Conservation (phyloP, 768 basidiomycete genomes). For the Rhizopogon vinicolor region DNA sequence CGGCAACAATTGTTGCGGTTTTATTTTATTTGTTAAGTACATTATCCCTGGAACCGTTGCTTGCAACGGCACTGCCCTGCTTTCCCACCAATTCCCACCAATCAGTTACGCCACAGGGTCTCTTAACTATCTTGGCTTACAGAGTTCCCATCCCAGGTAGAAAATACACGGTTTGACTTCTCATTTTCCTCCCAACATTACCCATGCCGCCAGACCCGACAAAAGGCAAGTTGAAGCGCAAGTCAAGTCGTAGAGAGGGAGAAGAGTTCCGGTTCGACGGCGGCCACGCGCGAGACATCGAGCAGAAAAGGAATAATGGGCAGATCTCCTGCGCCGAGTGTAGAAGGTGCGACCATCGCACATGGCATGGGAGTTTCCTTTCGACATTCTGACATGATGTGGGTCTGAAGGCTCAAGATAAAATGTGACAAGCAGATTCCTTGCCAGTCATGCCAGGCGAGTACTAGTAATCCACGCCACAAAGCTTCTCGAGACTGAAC, state of each 20-base stretch:
- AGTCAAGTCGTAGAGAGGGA: conserved; percentile 42
- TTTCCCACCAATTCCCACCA: conserved; percentile 29
- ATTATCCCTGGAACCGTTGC: too few species aligned
- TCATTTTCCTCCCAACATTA: conserved; percentile 7
- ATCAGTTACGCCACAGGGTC: conserved; percentile 7
- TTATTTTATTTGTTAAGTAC: too few species aligned
- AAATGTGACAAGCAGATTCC: conserved; percentile 82
- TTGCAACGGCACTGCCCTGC: background rate
- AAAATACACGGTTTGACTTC: conserved; percentile 10
- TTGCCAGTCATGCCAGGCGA: conserved; percentile 70
- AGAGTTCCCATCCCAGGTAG: conserved; percentile 13
- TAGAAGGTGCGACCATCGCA: conserved; percentile 65
- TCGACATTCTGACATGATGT: conserved; percentile 18
- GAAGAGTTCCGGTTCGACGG: conserved; percentile 49
- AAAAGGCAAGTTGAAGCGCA: conserved; percentile 47
- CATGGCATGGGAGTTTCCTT: conserved; percentile 21
- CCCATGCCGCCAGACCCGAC: conserved; percentile 55
- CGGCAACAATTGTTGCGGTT: too few species aligned
- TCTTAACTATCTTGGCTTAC: conserved; percentile 14
- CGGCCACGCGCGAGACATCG: conserved; percentile 60
- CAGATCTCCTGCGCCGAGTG: conserved; percentile 80
- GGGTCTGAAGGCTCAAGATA: conserved; percentile 61
- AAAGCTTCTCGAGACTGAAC: background rate
- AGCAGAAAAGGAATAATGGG: conserved; percentile 69
- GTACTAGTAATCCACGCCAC: conserved; percentile 17